Evolutionary conservation across 208 protist genomes (phyloP), one percentile per base, ranked within the genome.

Genomic region (Crithidia expoeki): DNA sequence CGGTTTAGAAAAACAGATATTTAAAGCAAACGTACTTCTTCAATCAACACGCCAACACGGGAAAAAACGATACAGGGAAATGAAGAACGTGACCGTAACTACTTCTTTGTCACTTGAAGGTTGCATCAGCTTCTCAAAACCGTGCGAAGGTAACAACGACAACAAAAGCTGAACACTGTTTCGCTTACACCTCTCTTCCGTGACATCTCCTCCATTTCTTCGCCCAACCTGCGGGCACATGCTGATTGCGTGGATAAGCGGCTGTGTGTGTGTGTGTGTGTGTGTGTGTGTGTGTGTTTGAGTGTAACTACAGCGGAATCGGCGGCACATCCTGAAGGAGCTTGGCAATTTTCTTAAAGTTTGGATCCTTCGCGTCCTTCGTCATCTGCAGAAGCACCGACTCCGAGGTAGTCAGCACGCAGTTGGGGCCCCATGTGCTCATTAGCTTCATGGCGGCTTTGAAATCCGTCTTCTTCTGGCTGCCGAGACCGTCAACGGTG

Each of bases 331-430:
- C 74, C 62, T 81, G 72, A 14, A 88, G 73, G 14, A 94, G 70
- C 44, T 78, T 83, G n/a, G 76, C 49, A 25, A 89, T 68, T 64
- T 82, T 75, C 70, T 94, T 94, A 71, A 94, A 93, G 42, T 89
- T 74, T 12, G 79, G 68, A 52, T 94, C 86, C 38, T 67, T 80
- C 4, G 86, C 84, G 66, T 89, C 85, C 38, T 76, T 68, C n/a
- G 74, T 76, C 68, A 94, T 77, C 59, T 94, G 86, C 12, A 94
- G 72, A 10, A 94, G 52, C 33, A 93, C 71, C 4, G 83, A 88
- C 72, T 94, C 86, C 12, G 86, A 89, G 28, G 89, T 92, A 28
- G 78, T 83, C 38, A 94, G 62, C 25, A 84, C 60, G 70, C 76
- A 86, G 57, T 82, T 79, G 0, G 77, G 75, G 0, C 86, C 83